phyloP scores from a whole-genome alignment of 2,329 filamentous ascomycete genomes.

The Sporothrix dimorphospora region DNA sequence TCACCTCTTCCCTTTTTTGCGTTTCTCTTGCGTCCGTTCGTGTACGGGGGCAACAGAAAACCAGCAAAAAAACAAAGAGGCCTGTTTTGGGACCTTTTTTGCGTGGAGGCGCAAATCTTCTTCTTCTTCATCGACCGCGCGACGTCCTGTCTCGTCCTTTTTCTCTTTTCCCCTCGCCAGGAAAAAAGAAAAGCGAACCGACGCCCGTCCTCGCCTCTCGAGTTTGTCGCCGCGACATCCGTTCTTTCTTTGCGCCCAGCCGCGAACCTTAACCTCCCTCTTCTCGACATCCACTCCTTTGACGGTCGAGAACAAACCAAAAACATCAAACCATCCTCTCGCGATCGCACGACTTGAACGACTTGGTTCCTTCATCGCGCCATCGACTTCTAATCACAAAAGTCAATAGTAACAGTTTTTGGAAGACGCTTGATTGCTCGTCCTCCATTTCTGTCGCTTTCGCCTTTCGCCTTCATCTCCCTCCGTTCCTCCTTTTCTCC shows the following conservation, averaged over 20 bases:
- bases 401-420: neutral
- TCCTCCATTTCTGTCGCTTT: neutral
- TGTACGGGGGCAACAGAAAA: slow-evolving; percentile 27
- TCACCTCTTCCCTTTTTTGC: slow-evolving; percentile 16
- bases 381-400: slow-evolving; percentile 1
- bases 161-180: slow-evolving; percentile 18
- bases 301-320: slow-evolving; percentile 5
- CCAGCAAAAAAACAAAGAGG: slow-evolving; percentile 21
- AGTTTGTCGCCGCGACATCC: slow-evolving; percentile 16
- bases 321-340: neutral
- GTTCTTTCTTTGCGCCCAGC: slow-evolving; percentile 22
- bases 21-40: slow-evolving; percentile 23
- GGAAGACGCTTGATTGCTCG: slow-evolving; percentile 14
- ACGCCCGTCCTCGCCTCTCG: neutral
- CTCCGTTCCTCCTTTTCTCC: slow-evolving; percentile 35
- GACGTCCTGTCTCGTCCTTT: slow-evolving; percentile 8
- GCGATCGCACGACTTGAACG: neutral
- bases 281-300: slow-evolving; percentile 18
- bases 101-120: slow-evolving; percentile 19
- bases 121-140: slow-evolving; percentile 3
- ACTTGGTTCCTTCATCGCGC: neutral
- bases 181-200: slow-evolving; percentile 6
- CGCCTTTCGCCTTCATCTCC: neutral
- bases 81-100: slow-evolving; percentile 5
- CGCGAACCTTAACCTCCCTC: neutral